Evolutionary conservation across 2,329 filamentous ascomycete genomes (phyloP).

Genomic region (Blumeriella jaapii): DNA sequence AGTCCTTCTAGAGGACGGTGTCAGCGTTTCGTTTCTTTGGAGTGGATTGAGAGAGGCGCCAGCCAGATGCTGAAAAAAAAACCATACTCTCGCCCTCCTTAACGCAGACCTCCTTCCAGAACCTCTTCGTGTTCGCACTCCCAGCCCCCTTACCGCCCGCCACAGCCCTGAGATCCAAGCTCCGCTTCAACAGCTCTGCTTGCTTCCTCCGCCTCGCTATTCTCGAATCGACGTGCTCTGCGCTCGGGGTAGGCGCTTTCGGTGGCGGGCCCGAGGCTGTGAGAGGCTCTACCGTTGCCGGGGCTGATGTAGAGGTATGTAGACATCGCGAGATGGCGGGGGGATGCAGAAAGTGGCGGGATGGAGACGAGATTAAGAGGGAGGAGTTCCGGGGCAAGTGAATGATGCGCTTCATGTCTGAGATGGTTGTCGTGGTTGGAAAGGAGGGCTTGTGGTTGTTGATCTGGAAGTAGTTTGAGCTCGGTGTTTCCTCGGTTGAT

Average conservation of each 20-base stretch:
- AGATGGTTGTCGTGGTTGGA: constrained; percentile 3
- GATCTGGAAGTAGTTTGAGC: no score
- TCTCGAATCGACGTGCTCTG: constrained; percentile 29
- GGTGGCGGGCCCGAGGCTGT: constrained; percentile 49
- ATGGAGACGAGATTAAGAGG: constrained; percentile 7
- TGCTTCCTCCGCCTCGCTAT: constrained; percentile 41
- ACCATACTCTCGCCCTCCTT: constrained; percentile 50
- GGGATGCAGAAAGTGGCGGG: no score
- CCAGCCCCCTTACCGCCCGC: constrained; percentile 30
- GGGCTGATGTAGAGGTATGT: constrained; percentile 19
- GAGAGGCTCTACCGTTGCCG: constrained; percentile 31
- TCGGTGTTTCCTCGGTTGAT: no score
- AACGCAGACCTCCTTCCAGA: constrained; percentile 79
- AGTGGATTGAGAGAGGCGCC: background rate
- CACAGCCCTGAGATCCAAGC: constrained; percentile 35
- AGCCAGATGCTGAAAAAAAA: background rate
- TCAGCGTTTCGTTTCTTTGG: background rate
- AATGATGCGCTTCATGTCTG: constrained; percentile 25
- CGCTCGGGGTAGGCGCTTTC: constrained; percentile 37
- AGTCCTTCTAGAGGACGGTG: constrained; percentile 18
- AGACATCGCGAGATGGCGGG: constrained; percentile 16
- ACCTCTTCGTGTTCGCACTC: constrained; percentile 49
- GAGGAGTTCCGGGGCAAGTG: constrained; percentile 6
- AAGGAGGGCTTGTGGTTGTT: background rate
- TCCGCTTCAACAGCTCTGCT: constrained; percentile 42